phyloP scores from a whole-genome alignment of 371 early-diverging fungal genomes.

The Circinella umbellata region DNA sequence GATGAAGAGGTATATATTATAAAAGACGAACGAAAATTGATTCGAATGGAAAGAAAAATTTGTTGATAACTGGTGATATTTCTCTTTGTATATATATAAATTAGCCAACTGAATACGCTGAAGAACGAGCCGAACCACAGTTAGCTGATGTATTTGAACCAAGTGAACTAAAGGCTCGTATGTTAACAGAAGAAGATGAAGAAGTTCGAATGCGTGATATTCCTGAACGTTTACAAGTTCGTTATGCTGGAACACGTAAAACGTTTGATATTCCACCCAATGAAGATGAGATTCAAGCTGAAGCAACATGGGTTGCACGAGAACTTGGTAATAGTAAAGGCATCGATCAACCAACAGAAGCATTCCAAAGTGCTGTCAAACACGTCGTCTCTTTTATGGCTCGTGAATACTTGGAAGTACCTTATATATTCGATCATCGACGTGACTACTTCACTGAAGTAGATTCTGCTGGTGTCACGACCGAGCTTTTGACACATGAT shows the following conservation, averaged over 20 bases:
- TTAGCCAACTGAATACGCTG: neutral
- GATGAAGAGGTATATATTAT: slow-evolving; percentile 37
- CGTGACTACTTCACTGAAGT: slow-evolving; percentile 78
- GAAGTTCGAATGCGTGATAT: slow-evolving; percentile 85
- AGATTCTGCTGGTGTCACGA: slow-evolving; percentile 41
- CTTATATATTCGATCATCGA: slow-evolving; percentile 87
- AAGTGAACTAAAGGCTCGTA: slow-evolving; percentile 82
- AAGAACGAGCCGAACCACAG: slow-evolving; percentile 56
- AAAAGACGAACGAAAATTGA: neutral
- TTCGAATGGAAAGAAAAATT: neutral
- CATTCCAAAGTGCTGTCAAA: slow-evolving; percentile 33
- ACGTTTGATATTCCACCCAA: slow-evolving; percentile 37
- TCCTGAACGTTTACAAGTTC: slow-evolving; percentile 92
- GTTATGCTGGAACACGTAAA: slow-evolving; percentile 54
- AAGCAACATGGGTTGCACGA: slow-evolving; percentile 62
- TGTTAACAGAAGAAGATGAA: slow-evolving; percentile 94
- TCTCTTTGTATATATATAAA: no score
- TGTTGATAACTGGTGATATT: neutral
- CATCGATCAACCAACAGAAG: slow-evolving; percentile 31
- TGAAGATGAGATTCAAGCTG: slow-evolving; percentile 64
- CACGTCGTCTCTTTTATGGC: slow-evolving; percentile 76
- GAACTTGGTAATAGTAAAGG: slow-evolving; percentile 39
- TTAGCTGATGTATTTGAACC: slow-evolving; percentile 91
- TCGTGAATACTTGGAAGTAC: slow-evolving; percentile 86
- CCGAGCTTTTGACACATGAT: slow-evolving; percentile 63